Evolutionary conservation across 441 rosid genomes (phyloP).

Genomic region (Geranium incanum): DNA sequence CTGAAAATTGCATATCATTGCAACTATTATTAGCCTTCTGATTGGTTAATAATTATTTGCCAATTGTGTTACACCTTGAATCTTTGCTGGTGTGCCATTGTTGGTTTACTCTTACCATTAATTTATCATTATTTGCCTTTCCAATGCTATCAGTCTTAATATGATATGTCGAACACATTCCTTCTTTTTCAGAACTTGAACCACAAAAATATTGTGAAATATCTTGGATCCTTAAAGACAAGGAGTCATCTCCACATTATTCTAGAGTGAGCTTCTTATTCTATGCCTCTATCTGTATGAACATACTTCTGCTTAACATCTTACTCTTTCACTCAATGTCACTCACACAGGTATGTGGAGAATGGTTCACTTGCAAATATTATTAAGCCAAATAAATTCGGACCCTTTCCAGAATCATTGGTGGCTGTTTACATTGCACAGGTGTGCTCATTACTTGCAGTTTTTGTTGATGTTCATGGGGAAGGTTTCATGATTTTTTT

Average conservation of each 20-base stretch:
- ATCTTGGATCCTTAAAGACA: conserved; percentile 92
- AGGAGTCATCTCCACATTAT: conserved; percentile 94
- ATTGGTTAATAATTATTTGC: not conserved
- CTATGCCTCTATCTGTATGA: not conserved
- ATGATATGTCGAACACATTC: conserved; percentile 6
- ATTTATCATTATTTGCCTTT: conserved; percentile 7
- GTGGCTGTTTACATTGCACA: conserved; percentile 97
- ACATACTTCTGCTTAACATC: conserved; percentile 8
- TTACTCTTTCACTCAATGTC: conserved; percentile 17
- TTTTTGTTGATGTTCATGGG: conserved; percentile 14
- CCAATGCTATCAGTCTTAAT: not conserved
- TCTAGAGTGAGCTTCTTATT: conserved; percentile 69
- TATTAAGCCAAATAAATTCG: conserved; percentile 96
- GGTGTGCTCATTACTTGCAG: conserved; percentile 43
- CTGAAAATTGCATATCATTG: not conserved
- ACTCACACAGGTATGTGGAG: conserved; percentile 76
- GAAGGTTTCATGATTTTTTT: conserved; percentile 17
- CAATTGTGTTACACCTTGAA: not conserved
- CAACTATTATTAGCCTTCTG: not conserved
- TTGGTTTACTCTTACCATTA: conserved; percentile 10
- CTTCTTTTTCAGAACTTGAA: conserved; percentile 67
- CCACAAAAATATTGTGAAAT: conserved; percentile 96
- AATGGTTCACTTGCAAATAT: conserved; percentile 99
- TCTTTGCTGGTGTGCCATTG: conserved; percentile 5
- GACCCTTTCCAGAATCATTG: conserved; percentile 96